phyloP scores from a whole-genome alignment of 495 filamentous ascomycete genomes.

The Hypoxylon lenormandii region DNA sequence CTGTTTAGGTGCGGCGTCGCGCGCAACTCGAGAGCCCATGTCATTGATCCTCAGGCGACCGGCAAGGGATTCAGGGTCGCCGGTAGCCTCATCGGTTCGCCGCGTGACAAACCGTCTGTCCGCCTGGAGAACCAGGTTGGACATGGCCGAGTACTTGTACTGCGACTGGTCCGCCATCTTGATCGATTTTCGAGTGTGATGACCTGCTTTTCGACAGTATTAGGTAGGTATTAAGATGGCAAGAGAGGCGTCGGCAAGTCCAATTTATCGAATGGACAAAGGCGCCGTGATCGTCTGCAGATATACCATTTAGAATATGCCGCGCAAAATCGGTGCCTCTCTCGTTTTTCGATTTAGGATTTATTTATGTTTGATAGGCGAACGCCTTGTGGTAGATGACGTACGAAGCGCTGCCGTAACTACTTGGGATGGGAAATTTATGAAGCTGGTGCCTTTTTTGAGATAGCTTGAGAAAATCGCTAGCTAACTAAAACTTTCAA shows the following conservation, averaged over 20 bases:
- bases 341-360: constrained; percentile 15
- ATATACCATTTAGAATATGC: constrained; percentile 50
- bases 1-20: constrained; percentile 81
- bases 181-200: constrained; percentile 29
- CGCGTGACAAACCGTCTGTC: constrained; percentile 95
- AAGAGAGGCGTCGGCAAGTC: constrained; percentile 38
- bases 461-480: constrained; percentile 15
- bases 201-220: constrained; percentile 20
- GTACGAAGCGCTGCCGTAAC: constrained; percentile 5
- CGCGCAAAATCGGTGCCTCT: constrained; percentile 37
- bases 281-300: constrained; percentile 40
- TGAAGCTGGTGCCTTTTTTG: constrained; percentile 34
- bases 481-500: constrained; percentile 2
- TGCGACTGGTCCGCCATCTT: constrained; percentile 90
- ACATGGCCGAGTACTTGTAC: constrained; percentile 99
- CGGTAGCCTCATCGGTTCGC: constrained; percentile 91
- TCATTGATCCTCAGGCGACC: constrained; percentile 91
- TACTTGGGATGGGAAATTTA: constrained; percentile 38
- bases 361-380: constrained; percentile 26
- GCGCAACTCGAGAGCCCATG: constrained; percentile 86
- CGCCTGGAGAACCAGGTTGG: constrained; percentile 99
- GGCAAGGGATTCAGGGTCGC: constrained; percentile 96
- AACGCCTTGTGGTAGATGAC: not conserved
- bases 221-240: constrained; percentile 9
- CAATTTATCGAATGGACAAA: constrained; percentile 51